Conservation (phyloP, 306 rosid species). For the Rosa multiflora region DNA sequence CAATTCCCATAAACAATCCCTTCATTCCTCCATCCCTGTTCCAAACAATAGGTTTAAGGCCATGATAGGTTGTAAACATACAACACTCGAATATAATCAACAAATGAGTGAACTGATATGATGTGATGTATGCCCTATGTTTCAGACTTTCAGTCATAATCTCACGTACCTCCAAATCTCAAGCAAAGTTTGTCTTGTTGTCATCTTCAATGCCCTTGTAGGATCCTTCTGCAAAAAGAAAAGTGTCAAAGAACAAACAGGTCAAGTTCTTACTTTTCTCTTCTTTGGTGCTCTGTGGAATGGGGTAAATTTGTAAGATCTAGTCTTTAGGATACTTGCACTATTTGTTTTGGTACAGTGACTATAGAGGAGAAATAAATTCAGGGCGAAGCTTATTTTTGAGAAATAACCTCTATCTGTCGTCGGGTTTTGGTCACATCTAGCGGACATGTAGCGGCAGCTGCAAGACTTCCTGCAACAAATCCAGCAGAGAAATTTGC, state of each 20-base stretch:
- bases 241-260: neutral
- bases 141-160: neutral
- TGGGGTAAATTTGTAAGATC: neutral
- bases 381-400: conserved; percentile 6
- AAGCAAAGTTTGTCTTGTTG: conserved; percentile 70
- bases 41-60: conserved; percentile 22
- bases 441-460: conserved; percentile 90
- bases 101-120: neutral
- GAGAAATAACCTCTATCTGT: conserved; percentile 79
- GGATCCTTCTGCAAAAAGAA: conserved; percentile 56
- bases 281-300: neutral
- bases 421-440: conserved; percentile 91
- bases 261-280: neutral
- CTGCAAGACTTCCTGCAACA: conserved; percentile 85
- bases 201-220: conserved; percentile 69
- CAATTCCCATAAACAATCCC: conserved; percentile 82
- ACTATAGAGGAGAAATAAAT: neutral
- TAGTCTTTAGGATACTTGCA: neutral
- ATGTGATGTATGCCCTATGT: neutral
- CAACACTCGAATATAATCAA: neutral
- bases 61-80: neutral
- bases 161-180: conserved; percentile 80
- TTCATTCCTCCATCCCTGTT: conserved; percentile 84
- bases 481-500: conserved; percentile 87
- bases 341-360: neutral